Evolutionary conservation across 257 asterid genomes (phyloP), one percentile per base, ranked within the genome.

Genomic region (Penstemon newberryi): DNA sequence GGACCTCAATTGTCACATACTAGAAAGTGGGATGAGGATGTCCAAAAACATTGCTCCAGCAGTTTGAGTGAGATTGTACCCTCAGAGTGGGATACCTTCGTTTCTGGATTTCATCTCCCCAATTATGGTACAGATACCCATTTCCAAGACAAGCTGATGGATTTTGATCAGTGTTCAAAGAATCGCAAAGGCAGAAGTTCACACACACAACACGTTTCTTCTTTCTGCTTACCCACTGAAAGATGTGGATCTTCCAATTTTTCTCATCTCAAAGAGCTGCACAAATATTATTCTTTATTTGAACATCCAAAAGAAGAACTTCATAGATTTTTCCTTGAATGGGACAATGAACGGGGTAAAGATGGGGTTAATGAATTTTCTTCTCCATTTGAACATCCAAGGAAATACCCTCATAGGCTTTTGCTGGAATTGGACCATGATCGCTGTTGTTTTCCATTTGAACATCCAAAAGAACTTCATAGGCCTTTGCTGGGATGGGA

Each of bases 401-500:
- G 81, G 58, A 85, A 72, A 69, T 25, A 25, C 33, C 81, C 80
- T 7, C 57, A 6, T 46, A 60, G 75, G 65, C 73, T 73, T 69
- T 76, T 83, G 75, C 77, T 85, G 70, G 78, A 77, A 62, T 81
- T 85, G 89, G 80, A 82, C 66, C 67, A 58, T 10, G 60, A 75
- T 8, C 65, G 65, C 44, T 25, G 1, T 25, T 0, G 33, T 1
- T 25, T 25, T 25, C 33, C 33, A 25, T 25, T 25, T 25, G 33
- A 70, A 41, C 61, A 65, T 71, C 50, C 73, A 74, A 72, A 80
- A 62, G 86, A 72, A 69, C 81, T 79, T 7, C 57, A 6, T 46
- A 56, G 75, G 65, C 73, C 71, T 69, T 74, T 83, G 75, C 77
- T 86, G 70, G 78, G 75, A 62, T 81, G 86, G 89, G 80, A 82